A percentile compares a stretch with the other conserved stretches of the same genome.
Conservation (phyloP, 495 filamentous ascomycete genomes). For the Neurospora sp. region DNA sequence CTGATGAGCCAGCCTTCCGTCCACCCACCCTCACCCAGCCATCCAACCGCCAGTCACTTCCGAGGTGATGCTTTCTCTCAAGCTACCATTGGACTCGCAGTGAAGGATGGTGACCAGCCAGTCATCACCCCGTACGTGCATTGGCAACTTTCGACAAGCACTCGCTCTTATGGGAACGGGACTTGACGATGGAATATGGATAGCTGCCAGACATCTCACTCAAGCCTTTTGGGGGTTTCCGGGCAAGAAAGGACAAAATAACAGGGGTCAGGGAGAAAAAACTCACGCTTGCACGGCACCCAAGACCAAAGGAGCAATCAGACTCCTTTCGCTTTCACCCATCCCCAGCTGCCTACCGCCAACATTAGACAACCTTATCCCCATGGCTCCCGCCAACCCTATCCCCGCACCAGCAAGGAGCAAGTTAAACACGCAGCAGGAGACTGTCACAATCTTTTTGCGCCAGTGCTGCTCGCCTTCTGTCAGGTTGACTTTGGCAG, state of each 20-base stretch:
- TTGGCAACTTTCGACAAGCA: background rate
- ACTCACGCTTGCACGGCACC: constrained; percentile 17
- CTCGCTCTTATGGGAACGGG: background rate
- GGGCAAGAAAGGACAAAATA: background rate
- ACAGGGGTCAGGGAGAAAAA: background rate
- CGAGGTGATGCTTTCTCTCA: background rate
- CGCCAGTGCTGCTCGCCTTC: constrained; percentile 25
- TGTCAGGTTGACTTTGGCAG: constrained; percentile 10
- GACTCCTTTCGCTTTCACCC: background rate
- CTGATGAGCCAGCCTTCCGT: background rate
- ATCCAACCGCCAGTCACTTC: background rate
- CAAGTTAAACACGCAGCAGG: constrained; percentile 18
- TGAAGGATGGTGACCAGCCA: background rate
- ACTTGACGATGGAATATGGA: background rate
- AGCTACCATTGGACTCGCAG: background rate
- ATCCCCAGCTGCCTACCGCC: background rate
- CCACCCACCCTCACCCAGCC: background rate
- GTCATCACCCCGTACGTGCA: background rate
- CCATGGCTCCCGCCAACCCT: constrained; percentile 12
- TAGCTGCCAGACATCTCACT: background rate
- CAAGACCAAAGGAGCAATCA: constrained; percentile 17
- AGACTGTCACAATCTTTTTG: constrained; percentile 18
- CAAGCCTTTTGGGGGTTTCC: background rate
- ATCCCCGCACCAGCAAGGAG: constrained; percentile 17
- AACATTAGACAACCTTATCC: constrained; percentile 4